A percentile compares a stretch with the other conserved stretches of the same genome.
Evolutionary conservation across 805 yeast genomes (phyloP).

Genomic region (Candida alai): DNA sequence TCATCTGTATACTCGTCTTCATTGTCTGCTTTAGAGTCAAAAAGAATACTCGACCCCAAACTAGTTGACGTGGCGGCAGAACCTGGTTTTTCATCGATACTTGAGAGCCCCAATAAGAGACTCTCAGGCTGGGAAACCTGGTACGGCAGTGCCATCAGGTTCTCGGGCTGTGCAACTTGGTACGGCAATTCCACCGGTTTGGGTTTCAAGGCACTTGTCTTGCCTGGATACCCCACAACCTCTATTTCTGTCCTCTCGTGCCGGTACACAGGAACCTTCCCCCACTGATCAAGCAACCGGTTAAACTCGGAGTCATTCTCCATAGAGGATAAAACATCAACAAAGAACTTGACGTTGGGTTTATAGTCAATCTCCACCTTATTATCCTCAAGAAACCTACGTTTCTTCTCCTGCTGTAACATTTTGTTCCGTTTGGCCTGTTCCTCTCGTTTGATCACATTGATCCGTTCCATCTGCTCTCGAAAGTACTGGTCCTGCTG

Average conservation of each 20-base stretch:
- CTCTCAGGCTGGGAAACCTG: no score
- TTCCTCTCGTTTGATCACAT: neutral
- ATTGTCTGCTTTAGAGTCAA: neutral
- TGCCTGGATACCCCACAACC: no score
- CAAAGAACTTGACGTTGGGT: conserved; percentile 15
- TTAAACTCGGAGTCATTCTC: conserved; percentile 11
- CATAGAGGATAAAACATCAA: conserved; percentile 11
- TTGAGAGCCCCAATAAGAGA: no score
- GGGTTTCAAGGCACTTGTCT: neutral
- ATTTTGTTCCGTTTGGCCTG: neutral
- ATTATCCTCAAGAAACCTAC: conserved; percentile 5
- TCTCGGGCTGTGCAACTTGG: no score
- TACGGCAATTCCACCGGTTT: no score
- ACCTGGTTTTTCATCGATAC: no score
- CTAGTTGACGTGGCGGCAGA: no score
- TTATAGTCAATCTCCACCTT: conserved; percentile 13
- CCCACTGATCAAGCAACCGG: conserved; percentile 16
- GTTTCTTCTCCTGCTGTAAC: conserved; percentile 1
- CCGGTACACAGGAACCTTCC: conserved; percentile 15
- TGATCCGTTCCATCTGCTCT: neutral
- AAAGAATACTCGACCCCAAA: conserved; percentile 5
- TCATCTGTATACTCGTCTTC: conserved; percentile 2
- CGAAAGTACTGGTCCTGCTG: conserved; percentile 13
- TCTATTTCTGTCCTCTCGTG: neutral
- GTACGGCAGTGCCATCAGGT: no score